Evolutionary conservation across 2,329 filamentous ascomycete genomes (phyloP).

Genomic region (Claviceps pazoutovae): DNA sequence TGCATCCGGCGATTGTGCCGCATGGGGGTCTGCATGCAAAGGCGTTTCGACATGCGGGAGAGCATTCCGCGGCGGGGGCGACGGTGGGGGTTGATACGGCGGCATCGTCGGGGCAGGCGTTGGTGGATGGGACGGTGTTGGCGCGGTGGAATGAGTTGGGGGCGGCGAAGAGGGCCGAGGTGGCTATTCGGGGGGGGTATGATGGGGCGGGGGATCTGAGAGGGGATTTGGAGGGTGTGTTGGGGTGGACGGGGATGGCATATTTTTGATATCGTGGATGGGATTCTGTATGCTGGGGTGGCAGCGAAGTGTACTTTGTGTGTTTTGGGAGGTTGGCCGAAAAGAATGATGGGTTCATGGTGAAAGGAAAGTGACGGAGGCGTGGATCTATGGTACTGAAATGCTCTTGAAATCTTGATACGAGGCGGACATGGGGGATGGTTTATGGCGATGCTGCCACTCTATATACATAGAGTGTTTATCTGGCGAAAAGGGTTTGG

Average conservation of each 20-base stretch:
- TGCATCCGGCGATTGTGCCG: constrained; percentile 62
- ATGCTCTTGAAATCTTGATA: no score
- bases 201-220: constrained; percentile 51
- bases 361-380: no score
- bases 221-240: constrained; percentile 50
- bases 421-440: no score
- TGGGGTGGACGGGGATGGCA: constrained; percentile 49
- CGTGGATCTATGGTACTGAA: no score
- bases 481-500: no score
- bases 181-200: constrained; percentile 59
- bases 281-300: no score
- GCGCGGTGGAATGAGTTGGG: constrained; percentile 63
- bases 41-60: constrained; percentile 49
- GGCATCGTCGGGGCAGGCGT: constrained; percentile 42
- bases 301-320: no score
- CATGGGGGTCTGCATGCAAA: constrained; percentile 72
- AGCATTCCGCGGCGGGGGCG: constrained; percentile 16
- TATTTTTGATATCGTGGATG: constrained; percentile 17
- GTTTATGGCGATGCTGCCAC: no score
- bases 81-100: constrained; percentile 41
- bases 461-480: no score
- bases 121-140: constrained; percentile 69
- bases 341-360: no score
- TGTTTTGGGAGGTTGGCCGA: no score
- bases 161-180: constrained; percentile 55